phyloP scores from a whole-genome alignment of 23 red algal genomes.

The Cyanidioschyzon merolae region DNA sequence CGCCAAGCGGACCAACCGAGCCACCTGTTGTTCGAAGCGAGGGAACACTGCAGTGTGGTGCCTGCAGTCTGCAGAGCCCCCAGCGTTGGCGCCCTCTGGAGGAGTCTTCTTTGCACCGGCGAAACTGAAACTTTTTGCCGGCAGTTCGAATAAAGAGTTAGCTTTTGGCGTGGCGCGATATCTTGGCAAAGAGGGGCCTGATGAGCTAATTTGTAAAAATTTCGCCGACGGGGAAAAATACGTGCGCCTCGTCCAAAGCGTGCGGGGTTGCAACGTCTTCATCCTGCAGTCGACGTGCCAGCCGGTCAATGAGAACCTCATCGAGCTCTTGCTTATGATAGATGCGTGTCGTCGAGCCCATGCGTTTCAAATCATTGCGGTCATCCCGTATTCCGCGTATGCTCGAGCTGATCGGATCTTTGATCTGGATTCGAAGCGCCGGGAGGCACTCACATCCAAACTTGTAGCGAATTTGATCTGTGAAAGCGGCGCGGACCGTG shows the following conservation, averaged over 20 bases:
- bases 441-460: conserved; percentile 90
- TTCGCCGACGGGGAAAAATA: conserved; percentile 97
- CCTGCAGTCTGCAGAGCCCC: too few species aligned
- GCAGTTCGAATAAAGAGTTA: conserved; percentile 58
- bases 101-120: neutral
- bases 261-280: conserved; percentile 97
- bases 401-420: conserved; percentile 83
- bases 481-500: conserved; percentile 64
- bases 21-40: too few species aligned
- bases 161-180: conserved; percentile 49
- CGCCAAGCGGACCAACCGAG: too few species aligned
- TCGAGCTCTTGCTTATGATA: conserved; percentile 94
- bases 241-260: conserved; percentile 80
- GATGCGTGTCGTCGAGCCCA: conserved; percentile 91
- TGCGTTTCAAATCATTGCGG: conserved; percentile 74
- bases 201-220: conserved; percentile 49
- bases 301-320: conserved; percentile 54
- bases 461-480: conserved; percentile 89
- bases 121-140: conserved; percentile 67
- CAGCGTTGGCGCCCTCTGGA: too few species aligned
- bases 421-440: conserved; percentile 67
- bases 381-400: conserved; percentile 91
- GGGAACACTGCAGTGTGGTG: too few species aligned
- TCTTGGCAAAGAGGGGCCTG: conserved; percentile 57
- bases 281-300: conserved; percentile 79